Base-by-base conservation (phyloP, 768 basidiomycete species). In the Chlorophyllum brunneum region DNA sequence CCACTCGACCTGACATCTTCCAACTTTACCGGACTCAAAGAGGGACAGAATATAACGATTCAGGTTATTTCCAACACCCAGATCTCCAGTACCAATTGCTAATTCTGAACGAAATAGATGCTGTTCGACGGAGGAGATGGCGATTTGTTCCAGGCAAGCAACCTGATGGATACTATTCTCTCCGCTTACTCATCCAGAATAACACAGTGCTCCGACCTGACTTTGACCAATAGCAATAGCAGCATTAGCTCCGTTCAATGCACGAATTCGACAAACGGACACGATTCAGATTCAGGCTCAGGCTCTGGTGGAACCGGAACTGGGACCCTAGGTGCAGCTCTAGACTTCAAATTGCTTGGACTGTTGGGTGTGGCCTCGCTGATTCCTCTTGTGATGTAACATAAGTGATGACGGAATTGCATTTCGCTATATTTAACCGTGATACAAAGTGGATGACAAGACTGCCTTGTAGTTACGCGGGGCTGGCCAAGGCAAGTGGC, bases 41-140 rank as follows among this genome's bases (percentile, higher is more conserved):
- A 85, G 54, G 87, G 88, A 18, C 72, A 79, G 3, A 83, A 87
- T 54, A 85, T 87, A 38, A 91, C 90, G 2, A 74, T 92, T 39
- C 85, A 87, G 65, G 65, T 72, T 23, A 61, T 79, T 40, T 83
- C 5, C 36, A 16, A 3, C 7, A 9, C 26, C 10, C 13, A 16
- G 24, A 13, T 4, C 5, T n/a, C 15, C 20, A 33, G 22, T 26
- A 18, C 5, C 11, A 24, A 27, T 33, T 20, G 40, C 20, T 22
- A 27, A 34, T 8, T 27, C 31, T n/a, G 31, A 18, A 41, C 22
- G 30, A 40, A 38, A 30, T 11, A 53, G 51, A 39, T 53, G 36
- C 18, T 53, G 20, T 53, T 70, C 59, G 67, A 79, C 50, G 85
- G 85, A 43, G 85, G 86, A 24, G 87, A 91, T 61, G 85, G 83